Base-by-base conservation (phyloP, 202 grass and related monocot genomes). In the Setaria viridis region DNA sequence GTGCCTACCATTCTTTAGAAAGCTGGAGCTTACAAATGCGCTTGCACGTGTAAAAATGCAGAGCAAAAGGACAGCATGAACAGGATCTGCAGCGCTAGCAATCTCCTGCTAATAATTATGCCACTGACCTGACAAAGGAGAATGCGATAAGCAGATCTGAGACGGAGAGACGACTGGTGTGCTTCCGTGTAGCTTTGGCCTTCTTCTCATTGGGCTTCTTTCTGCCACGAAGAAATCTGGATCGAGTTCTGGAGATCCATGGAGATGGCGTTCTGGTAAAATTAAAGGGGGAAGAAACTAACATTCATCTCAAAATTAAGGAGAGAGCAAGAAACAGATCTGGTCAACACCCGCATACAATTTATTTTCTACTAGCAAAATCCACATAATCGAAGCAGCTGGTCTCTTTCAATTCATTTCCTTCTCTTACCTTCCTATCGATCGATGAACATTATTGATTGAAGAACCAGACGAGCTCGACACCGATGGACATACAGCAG, bases 141-240 rank as follows among this genome's bases (percentile, higher is more conserved):
- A 21, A 65, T 50, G 46, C 15, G 20, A 32, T 43, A 51, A 30
- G 54, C 84, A 87, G 89, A 87, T 90, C 89, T 84, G 69, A 56
- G 69, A 20, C 67, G 2, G 7, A 9, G 59, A 73, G 25, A 32
- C 43, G 7, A 48, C 53, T 32, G 42, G 30, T 80, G 51, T 58
- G 19, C 45, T 69, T 25, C 53, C 58, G n/a, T 29, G n/a, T 10
- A 69, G 60, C 48, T n/a, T 33, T 15, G 49, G 51, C 47, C 46
- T 30, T 70, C 20, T 21, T 48, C 47, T 35, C 32, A 8, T 8
- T 3, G 20, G 37, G 46, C 47, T 65, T 72, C 47, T 39, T 57
- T 66, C 32, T 68, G 77, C 77, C 17, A 89, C 35, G 25, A 35
- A 41, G 30, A 34, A 45, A 60, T 17, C 29, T 9, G 29, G n/a